A percentile compares a stretch with the other conserved stretches of the same genome.
Conservation (phyloP, 768 basidiomycete genomes). For the Chalciporus chontae region DNA sequence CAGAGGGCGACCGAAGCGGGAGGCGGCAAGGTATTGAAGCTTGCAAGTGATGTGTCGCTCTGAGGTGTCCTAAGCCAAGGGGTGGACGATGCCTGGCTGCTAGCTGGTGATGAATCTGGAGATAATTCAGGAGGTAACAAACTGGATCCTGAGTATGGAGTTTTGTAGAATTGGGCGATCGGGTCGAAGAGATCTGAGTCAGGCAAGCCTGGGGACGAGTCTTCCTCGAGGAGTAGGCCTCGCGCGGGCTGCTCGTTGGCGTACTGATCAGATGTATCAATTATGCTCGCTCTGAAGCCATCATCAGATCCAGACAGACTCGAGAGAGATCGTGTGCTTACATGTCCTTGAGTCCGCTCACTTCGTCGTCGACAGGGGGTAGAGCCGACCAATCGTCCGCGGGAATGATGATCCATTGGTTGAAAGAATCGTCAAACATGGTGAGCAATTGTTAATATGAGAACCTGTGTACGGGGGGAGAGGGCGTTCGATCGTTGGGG, state of each 20-base stretch:
- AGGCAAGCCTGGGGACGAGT: background rate
- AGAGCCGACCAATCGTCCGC: conserved; percentile 15
- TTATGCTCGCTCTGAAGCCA: conserved; percentile 2
- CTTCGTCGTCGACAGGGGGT: conserved; percentile 23
- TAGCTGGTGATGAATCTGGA: conserved; percentile 23
- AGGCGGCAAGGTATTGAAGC: background rate
- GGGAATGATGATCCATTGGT: conserved; percentile 13
- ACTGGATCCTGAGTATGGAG: background rate
- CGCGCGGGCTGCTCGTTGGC: background rate
- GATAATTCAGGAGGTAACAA: conserved; percentile 18
- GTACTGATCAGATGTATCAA: background rate
- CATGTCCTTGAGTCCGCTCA: conserved; percentile 15
- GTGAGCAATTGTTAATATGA: too few relatives aligned
- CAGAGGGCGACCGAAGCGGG: background rate
- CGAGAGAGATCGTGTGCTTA: conserved; percentile 10
- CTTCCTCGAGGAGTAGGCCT: conserved; percentile 14
- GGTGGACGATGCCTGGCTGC: conserved; percentile 19
- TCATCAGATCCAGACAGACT: conserved; percentile 8
- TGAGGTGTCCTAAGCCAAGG: conserved; percentile 20
- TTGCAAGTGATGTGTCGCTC: background rate
- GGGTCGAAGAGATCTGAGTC: background rate
- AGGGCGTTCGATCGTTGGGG: conserved; percentile 4
- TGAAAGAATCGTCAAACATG: conserved; percentile 16
- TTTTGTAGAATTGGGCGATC: background rate
- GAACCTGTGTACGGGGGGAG: background rate